Conservation (phyloP, 495 filamentous ascomycete genomes). For the Chaetomidium leptoderma region DNA sequence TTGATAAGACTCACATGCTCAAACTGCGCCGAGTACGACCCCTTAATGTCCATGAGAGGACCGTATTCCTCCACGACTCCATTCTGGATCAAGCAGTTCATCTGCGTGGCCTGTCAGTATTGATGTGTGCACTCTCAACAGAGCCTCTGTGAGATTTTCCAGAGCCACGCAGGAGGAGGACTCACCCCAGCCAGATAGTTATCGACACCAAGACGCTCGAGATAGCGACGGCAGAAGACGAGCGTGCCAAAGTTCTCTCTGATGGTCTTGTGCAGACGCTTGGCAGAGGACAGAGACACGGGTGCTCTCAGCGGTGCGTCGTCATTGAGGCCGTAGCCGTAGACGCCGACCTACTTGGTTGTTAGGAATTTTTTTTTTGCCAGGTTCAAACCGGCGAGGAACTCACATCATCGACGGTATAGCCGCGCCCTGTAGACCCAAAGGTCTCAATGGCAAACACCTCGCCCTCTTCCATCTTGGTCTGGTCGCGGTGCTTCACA, state of each 20-base stretch:
- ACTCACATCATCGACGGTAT: constrained; percentile 8
- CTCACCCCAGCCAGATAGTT: constrained; percentile 81
- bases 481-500: constrained; percentile 71
- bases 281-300: constrained; percentile 60
- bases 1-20: constrained; percentile 70
- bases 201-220: constrained; percentile 79
- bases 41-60: constrained; percentile 88
- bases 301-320: constrained; percentile 55
- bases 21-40: constrained; percentile 89
- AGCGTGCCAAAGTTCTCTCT: constrained; percentile 89
- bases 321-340: constrained; percentile 76
- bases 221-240: constrained; percentile 78
- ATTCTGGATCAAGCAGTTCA: constrained; percentile 81
- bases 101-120: constrained; percentile 36
- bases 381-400: neutral
- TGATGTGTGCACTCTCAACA: too few relatives aligned
- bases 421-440: constrained; percentile 66
- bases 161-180: neutral
- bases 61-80: constrained; percentile 89
- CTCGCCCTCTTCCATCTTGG: constrained; percentile 93
- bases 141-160: too few relatives aligned
- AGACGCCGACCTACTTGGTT: constrained; percentile 28
- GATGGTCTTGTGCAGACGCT: constrained; percentile 76
- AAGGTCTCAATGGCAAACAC: constrained; percentile 93
- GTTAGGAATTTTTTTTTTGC: neutral